A percentile compares a stretch with the other conserved stretches of the same genome.
Conservation (phyloP, 768 basidiomycete genomes). For the Amanita subjunquillea region DNA sequence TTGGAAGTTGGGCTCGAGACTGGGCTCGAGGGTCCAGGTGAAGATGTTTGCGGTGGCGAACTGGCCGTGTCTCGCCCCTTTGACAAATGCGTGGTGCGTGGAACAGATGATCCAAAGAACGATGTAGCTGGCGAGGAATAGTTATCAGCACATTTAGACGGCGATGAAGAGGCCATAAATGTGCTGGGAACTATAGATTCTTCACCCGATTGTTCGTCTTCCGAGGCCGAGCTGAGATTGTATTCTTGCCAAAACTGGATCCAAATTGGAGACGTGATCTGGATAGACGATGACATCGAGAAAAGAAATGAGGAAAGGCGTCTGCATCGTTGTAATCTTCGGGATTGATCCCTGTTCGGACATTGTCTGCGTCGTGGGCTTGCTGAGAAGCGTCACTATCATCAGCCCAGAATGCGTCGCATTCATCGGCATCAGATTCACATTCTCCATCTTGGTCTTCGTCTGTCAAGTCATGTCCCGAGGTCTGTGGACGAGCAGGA, state of each 20-base stretch:
- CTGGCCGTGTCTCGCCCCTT: background rate
- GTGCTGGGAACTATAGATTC: background rate
- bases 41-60: constrained; percentile 1
- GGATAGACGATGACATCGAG: constrained; percentile 1
- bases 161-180: background rate
- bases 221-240: background rate
- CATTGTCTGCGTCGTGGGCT: constrained; percentile 9
- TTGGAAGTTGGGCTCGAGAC: background rate
- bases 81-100: background rate
- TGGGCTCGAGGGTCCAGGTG: constrained; percentile 1
- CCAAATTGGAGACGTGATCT: background rate
- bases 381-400: constrained; percentile 8
- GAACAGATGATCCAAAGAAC: background rate
- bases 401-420: constrained; percentile 11
- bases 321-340: constrained; percentile 5
- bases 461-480: constrained; percentile 7
- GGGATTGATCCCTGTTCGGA: constrained; percentile 10
- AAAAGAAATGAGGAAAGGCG: background rate
- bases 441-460: constrained; percentile 15
- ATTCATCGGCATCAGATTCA: constrained; percentile 13
- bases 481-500: constrained; percentile 3
- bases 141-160: background rate
- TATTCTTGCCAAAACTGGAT: constrained; percentile 2
- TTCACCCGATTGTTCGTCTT: background rate
- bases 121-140: constrained; percentile 3